Conservation (phyloP, 2,329 filamentous ascomycete species). For the Blastomyces gilchristii region DNA sequence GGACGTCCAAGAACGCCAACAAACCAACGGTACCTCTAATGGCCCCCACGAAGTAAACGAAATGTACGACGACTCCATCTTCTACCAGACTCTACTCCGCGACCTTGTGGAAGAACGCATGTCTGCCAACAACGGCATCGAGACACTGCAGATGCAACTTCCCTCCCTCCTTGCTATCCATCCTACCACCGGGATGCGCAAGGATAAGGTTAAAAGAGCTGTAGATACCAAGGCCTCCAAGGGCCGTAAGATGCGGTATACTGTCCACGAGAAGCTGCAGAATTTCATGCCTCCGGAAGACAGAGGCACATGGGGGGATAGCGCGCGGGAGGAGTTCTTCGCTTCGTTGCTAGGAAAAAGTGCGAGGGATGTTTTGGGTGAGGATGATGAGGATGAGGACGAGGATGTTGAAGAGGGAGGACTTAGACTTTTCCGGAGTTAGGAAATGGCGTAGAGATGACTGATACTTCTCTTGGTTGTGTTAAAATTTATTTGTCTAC, state of each 20-base stretch:
- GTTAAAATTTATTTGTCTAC: background rate
- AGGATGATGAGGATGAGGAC: conserved; percentile 45
- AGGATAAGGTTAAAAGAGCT: conserved; percentile 62
- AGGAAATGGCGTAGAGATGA: background rate
- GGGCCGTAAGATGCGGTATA: conserved; percentile 86
- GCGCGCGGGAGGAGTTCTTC: conserved; percentile 67
- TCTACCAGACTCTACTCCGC: conserved; percentile 87
- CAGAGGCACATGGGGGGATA: conserved; percentile 65
- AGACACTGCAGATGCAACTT: conserved; percentile 28
- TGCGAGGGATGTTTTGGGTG: conserved; percentile 55
- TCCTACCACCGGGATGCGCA: conserved; percentile 35
- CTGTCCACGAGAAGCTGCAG: conserved; percentile 91
- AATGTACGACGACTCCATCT: conserved; percentile 88
- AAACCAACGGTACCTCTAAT: conserved; percentile 7
- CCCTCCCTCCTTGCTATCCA: conserved; percentile 31
- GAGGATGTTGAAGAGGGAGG: conserved; percentile 23
- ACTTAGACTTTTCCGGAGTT: conserved; percentile 27
- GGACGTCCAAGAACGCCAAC: background rate
- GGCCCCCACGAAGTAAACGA: conserved; percentile 27
- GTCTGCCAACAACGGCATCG: conserved; percentile 39
- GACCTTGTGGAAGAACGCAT: conserved; percentile 86
- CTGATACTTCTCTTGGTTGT: background rate
- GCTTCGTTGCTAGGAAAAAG: conserved; percentile 56
- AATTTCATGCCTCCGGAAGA: conserved; percentile 97
- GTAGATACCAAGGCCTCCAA: conserved; percentile 94